phyloP scores from a whole-genome alignment of 345 rosid species.

The Dipteronia dyeriana region DNA sequence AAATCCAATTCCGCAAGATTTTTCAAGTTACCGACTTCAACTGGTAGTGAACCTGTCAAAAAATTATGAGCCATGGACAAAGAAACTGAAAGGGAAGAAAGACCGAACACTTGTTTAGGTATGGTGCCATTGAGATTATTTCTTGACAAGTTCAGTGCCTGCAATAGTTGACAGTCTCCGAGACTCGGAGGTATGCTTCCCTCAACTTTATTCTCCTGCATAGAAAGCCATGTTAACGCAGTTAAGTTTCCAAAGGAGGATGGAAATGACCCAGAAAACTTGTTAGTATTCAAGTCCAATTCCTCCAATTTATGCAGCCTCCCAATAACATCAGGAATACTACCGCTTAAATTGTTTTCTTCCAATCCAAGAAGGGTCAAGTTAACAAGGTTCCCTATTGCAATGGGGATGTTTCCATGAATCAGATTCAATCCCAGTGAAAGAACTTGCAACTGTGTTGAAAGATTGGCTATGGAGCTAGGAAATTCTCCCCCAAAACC shows the following conservation, averaged over 20 bases:
- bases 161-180: not conserved
- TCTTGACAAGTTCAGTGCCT: not conserved
- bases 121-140: conserved; percentile 16
- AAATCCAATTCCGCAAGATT: not conserved
- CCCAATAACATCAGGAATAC: not conserved
- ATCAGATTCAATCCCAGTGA: conserved; percentile 11
- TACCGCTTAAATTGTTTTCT: not conserved
- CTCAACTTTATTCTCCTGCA: not conserved
- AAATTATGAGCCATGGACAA: conserved; percentile 8
- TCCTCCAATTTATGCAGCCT: not conserved
- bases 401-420: conserved; percentile 23
- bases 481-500: conserved; percentile 24
- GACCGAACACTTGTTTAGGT: not conserved
- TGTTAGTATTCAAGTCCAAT: not conserved
- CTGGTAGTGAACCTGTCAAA: conserved; percentile 1
- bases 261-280: not conserved
- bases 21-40: conserved; percentile 8
- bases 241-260: conserved; percentile 5
- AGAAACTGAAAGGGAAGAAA: conserved; percentile 2
- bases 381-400: conserved; percentile 24
- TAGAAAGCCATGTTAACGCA: no score
- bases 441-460: not conserved
- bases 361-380: not conserved
- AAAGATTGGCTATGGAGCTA: conserved; percentile 23
- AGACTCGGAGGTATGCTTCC: conserved; percentile 21